Percentiles rank a stretch among this genome's conserved stretches.
phyloP scores from a whole-genome alignment of 2,329 filamentous ascomycete genomes.

The Amesomyces nigricolor region DNA sequence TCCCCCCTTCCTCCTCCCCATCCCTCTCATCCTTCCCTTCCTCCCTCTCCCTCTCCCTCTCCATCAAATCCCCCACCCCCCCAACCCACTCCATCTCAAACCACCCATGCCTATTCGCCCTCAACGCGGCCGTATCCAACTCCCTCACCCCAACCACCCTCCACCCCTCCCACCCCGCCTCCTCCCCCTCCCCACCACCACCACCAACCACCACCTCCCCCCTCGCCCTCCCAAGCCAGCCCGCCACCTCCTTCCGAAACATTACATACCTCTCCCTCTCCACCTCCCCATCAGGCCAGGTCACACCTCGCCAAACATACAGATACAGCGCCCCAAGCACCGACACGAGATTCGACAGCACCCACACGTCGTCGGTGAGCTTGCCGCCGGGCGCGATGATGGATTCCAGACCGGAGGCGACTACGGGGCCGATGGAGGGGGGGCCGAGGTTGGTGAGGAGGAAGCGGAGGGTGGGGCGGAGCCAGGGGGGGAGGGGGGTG shows the following conservation, averaged over 20 bases:
- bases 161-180: constrained; percentile 55
- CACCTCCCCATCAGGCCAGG: constrained; percentile 33
- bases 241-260: constrained; percentile 43
- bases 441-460: constrained; percentile 59
- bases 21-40: constrained; percentile 29
- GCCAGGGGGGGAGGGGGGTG: constrained; percentile 54
- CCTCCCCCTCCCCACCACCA: constrained; percentile 26
- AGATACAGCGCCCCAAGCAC: constrained; percentile 57
- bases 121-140: constrained; percentile 56
- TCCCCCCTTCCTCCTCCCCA: constrained; percentile 33
- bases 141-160: constrained; percentile 43
- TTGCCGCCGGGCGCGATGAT: constrained; percentile 42
- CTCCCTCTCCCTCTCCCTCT: constrained; percentile 24
- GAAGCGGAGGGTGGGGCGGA: constrained; percentile 61
- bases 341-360: constrained; percentile 43
- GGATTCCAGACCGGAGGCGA: constrained; percentile 66
- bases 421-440: constrained; percentile 60
- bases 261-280: constrained; percentile 42
- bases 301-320: constrained; percentile 50
- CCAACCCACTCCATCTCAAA: constrained; percentile 59
- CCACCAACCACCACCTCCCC: constrained; percentile 35
- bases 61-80: constrained; percentile 51
- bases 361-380: constrained; percentile 44
- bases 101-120: constrained; percentile 53
- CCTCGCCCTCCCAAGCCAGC: constrained; percentile 39